Conservation (phyloP, 441 rosid species). For the Brassica hybrid region DNA sequence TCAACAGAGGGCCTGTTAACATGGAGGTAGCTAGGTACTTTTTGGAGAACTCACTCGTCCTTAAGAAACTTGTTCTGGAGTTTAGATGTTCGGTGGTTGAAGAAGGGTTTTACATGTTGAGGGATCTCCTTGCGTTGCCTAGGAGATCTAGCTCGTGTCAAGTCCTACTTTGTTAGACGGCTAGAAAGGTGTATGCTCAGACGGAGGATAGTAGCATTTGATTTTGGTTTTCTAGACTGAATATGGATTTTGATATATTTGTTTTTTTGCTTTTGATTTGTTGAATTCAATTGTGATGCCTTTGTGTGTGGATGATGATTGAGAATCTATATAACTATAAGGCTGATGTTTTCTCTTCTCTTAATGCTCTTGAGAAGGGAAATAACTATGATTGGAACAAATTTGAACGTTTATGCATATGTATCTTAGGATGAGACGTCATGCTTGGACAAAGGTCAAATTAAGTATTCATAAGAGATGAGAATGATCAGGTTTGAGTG, state of each 20-base stretch:
- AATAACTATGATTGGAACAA: too few species aligned
- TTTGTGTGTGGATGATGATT: not conserved
- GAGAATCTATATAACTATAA: not conserved
- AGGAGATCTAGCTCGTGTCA: constrained; percentile 18
- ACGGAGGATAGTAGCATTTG: not conserved
- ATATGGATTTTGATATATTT: not conserved
- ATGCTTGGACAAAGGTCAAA: too few species aligned
- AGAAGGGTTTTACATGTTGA: not conserved
- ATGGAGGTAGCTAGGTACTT: constrained; percentile 28
- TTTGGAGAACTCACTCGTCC: not conserved
- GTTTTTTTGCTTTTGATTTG: not conserved
- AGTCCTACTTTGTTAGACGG: not conserved
- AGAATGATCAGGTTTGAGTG: too few species aligned
- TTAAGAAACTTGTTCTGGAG: constrained; percentile 27
- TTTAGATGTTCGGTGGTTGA: not conserved
- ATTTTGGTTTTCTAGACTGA: not conserved
- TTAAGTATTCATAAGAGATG: too few species aligned
- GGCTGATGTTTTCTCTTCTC: too few species aligned
- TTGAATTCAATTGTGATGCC: not conserved
- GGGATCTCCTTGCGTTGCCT: constrained; percentile 26
- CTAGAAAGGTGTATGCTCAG: not conserved
- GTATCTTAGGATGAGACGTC: too few species aligned
- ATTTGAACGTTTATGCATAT: too few species aligned
- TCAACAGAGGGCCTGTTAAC: not conserved
- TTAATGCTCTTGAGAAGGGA: too few species aligned